Evolutionary conservation across 805 yeast genomes (phyloP).

Genomic region (Lachancea mirantina): DNA sequence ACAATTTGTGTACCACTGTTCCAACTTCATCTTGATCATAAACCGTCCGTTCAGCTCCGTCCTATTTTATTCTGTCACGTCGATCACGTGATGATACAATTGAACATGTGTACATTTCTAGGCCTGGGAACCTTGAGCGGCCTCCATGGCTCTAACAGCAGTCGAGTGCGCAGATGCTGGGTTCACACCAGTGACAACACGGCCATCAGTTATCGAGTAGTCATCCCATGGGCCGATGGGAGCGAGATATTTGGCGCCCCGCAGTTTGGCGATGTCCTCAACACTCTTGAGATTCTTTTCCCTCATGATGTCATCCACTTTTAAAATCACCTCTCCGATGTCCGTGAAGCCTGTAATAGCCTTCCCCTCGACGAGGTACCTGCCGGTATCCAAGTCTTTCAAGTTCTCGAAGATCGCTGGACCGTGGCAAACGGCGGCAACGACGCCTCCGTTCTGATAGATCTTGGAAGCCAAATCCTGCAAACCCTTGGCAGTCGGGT

Average conservation of each 20-base stretch:
- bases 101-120: too few species aligned
- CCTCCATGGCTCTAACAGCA: conserved; percentile 29
- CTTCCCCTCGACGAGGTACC: conserved; percentile 43
- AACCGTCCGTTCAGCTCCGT: too few species aligned
- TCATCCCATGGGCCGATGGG: conserved; percentile 49
- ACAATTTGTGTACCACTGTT: too few species aligned
- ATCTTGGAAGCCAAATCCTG: conserved; percentile 41
- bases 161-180: conserved; percentile 50
- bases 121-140: conserved; percentile 30
- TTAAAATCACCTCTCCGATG: conserved; percentile 40
- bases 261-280: conserved; percentile 34
- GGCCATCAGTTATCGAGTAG: conserved; percentile 47
- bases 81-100: too few species aligned
- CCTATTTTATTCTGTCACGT: too few species aligned
- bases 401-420: conserved; percentile 43
- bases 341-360: conserved; percentile 56
- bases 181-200: conserved; percentile 58
- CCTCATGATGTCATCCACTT: conserved; percentile 23
- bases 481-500: conserved; percentile 43
- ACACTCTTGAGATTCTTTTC: conserved; percentile 18
- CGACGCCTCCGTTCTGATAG: conserved; percentile 46
- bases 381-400: conserved; percentile 36
- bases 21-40: too few species aligned
- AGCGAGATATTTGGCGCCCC: conserved; percentile 38
- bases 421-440: conserved; percentile 64